Evolutionary conservation across 306 rosid genomes (phyloP).

Genomic region (Citrullus colocynthis): DNA sequence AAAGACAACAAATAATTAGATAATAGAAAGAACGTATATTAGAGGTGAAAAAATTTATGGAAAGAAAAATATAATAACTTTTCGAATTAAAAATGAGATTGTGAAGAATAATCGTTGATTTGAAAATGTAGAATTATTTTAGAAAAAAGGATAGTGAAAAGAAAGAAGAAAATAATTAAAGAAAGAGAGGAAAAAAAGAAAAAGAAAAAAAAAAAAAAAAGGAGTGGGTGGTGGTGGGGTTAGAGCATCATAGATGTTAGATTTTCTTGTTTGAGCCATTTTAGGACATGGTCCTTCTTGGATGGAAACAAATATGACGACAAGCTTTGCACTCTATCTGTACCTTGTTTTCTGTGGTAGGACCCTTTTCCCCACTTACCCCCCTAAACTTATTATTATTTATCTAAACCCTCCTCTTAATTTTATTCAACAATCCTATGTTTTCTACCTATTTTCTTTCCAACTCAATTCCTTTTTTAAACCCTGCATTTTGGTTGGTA

Average conservation of each 20-base stretch:
- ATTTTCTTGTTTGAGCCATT: conserved; percentile 9
- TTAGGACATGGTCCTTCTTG: conserved; percentile 5
- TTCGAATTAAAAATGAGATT: background rate
- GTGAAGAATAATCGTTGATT: background rate
- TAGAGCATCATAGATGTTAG: conserved; percentile 10
- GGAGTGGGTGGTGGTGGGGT: conserved; percentile 1
- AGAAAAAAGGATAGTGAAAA: background rate
- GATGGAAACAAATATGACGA: conserved; percentile 12
- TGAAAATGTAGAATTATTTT: background rate
- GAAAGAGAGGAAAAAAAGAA: background rate
- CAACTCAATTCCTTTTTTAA: background rate
- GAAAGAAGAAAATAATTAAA: background rate
- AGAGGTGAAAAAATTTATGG: too few species aligned
- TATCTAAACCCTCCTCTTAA: background rate
- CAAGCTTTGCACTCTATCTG: background rate
- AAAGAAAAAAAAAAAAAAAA: background rate
- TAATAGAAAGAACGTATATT: too few species aligned
- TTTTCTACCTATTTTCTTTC: background rate
- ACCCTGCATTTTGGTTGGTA: background rate
- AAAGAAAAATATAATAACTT: too few species aligned
- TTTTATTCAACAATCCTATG: background rate
- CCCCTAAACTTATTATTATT: background rate
- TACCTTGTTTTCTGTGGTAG: background rate
- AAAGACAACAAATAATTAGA: too few species aligned
- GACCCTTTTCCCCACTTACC: background rate